Percentiles rank a stretch among this genome's conserved stretches.
Conservation (phyloP, 2,329 filamentous ascomycete species). For the Fusarium zealandicum region DNA sequence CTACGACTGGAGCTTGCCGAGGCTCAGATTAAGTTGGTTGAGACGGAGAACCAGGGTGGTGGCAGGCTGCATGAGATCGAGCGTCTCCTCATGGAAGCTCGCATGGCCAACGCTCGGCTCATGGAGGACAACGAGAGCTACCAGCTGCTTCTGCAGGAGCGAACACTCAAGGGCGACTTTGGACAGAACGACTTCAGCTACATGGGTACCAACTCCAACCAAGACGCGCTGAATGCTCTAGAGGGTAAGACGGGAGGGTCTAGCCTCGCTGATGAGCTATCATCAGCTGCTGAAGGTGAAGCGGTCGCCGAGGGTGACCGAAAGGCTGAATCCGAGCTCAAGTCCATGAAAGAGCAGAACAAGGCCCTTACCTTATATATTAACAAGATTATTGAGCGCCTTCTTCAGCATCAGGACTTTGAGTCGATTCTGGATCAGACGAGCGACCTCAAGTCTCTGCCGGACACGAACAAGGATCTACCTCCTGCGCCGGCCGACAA, state of each 20-base stretch:
- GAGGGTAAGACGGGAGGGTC: constrained; percentile 62
- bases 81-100: constrained; percentile 85
- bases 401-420: constrained; percentile 93
- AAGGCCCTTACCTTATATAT: constrained; percentile 97
- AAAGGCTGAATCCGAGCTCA: constrained; percentile 79
- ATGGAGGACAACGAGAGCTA: constrained; percentile 99
- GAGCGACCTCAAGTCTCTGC: constrained; percentile 55
- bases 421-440: constrained; percentile 91
- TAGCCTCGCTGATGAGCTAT: constrained; percentile 88
- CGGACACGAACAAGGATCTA: constrained; percentile 81
- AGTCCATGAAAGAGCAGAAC: constrained; percentile 87
- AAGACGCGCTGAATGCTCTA: constrained; percentile 69
- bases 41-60: constrained; percentile 91
- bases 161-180: constrained; percentile 94
- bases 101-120: constrained; percentile 92
- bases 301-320: constrained; percentile 62
- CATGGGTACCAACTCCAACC: constrained; percentile 64
- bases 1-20: constrained; percentile 92
- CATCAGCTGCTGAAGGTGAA: constrained; percentile 69
- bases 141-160: constrained; percentile 91
- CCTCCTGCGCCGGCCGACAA: constrained; percentile 66
- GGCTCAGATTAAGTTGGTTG: constrained; percentile 92
- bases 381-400: constrained; percentile 97
- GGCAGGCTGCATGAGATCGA: constrained; percentile 90
- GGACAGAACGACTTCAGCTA: constrained; percentile 82